Base-by-base conservation (phyloP, 2,329 filamentous ascomycete genomes). In the Paecilomyces dactylethromorphus region DNA sequence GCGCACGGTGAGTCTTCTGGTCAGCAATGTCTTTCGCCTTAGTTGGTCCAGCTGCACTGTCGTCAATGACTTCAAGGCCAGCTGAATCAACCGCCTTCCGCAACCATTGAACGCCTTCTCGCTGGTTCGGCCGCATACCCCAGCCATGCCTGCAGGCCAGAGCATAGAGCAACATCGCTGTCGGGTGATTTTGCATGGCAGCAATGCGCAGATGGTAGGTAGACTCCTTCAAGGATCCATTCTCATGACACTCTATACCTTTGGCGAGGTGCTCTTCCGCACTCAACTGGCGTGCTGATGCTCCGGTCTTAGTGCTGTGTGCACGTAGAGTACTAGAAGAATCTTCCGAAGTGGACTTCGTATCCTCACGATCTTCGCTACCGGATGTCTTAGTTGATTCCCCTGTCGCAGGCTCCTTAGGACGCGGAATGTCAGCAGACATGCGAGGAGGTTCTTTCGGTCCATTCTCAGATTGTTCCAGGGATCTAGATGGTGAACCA, bases 181-280 rank as follows among this genome's bases (percentile, higher is more conserved):
- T 96, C 0, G 94, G 90, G 59, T 96, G 85, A 53, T 91, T 90
- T 58, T 90, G 87, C 66, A 87, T 87, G 0, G 94, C 93, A 3
- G 94, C 94, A 60, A 96, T 84, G 33, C 94, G 89, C 52, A 99
- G 82, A 71, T 99, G 94, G 70, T 97, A 99, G 0, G 94, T 97
- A 0, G 93, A 97, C 74, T 97, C 92, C 63, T 92, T 92, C 31
- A 96, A 79, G 11, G 90, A 88, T 18, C 93, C 93, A 53, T 87
- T 86, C 71, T 96, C 91, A 69, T 99, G 94, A 60, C 91, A 88
- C 62, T 91, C 87, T 59, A 99, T 94, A 8, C 91, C 94, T 76
- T 93, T 94, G 29, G 88, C 83, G 53, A 97, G 84, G 71, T 99
- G 93, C 60, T 97, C 89, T 64, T 97, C 92, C 0, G 91, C 72